Conservation (phyloP, 768 basidiomycete genomes). For the Tremella yokohamensis region DNA sequence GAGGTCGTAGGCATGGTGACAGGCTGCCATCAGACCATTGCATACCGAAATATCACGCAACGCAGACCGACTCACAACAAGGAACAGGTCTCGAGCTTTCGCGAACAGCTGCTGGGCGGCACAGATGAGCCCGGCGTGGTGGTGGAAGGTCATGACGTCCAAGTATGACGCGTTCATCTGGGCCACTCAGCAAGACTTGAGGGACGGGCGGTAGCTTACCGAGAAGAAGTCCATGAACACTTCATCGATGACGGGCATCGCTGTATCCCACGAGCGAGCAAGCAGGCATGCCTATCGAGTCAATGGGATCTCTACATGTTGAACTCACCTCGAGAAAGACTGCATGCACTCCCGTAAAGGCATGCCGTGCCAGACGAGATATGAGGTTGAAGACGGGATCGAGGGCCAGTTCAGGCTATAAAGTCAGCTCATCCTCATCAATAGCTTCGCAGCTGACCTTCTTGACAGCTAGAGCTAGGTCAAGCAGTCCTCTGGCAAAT, state of each 20-base stretch:
- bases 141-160: slow-evolving; percentile 41
- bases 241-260: slow-evolving; percentile 10
- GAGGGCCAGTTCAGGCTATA: slow-evolving; percentile 16
- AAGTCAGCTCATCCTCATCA: slow-evolving; percentile 1
- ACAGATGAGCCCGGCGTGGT: slow-evolving; percentile 40
- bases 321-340: slow-evolving; percentile 38
- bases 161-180: slow-evolving; percentile 29
- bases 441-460: slow-evolving; percentile 18
- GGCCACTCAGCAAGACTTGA: slow-evolving; percentile 1
- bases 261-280: slow-evolving; percentile 14
- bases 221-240: slow-evolving; percentile 20
- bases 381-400: slow-evolving; percentile 15
- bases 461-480: background rate
- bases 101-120: slow-evolving; percentile 24
- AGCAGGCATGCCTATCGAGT: slow-evolving; percentile 22
- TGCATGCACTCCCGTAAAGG: slow-evolving; percentile 26
- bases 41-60: background rate
- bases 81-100: slow-evolving; percentile 27
- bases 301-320: background rate
- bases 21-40: slow-evolving; percentile 17
- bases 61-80: slow-evolving; percentile 18
- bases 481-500: slow-evolving; percentile 25
- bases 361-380: background rate
- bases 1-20: slow-evolving; percentile 33
- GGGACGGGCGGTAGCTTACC: slow-evolving; percentile 15